Conservation (phyloP, 2,329 filamentous ascomycete species). For the Botrytis medusae region DNA sequence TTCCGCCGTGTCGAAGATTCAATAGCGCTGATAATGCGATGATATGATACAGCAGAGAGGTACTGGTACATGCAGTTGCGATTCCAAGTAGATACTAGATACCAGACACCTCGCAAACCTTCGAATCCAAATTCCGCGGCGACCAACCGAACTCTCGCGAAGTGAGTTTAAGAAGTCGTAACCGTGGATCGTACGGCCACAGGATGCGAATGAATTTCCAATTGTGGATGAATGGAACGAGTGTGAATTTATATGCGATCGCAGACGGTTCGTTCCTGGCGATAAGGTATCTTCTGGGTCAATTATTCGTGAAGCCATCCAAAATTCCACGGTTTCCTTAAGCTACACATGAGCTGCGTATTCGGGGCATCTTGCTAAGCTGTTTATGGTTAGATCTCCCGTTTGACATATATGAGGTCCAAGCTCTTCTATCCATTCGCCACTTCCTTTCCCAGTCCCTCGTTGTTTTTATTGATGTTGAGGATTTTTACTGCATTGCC, state of each 20-base stretch:
- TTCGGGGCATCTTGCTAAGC: not conserved
- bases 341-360: conserved; percentile 5
- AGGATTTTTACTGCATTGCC: not conserved
- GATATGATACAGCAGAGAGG: not conserved
- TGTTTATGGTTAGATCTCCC: not conserved
- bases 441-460: no score
- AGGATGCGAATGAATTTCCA: not conserved
- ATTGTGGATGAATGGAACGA: not conserved
- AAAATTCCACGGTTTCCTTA: conserved; percentile 34
- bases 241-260: not conserved
- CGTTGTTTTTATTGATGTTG: not conserved
- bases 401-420: not conserved
- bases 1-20: not conserved
- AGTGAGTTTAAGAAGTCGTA: not conserved
- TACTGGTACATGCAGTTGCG: not conserved
- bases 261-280: not conserved
- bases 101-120: not conserved
- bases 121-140: not conserved
- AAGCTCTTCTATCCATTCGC: not conserved
- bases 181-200: not conserved
- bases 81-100: not conserved
- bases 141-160: not conserved
- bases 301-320: conserved; percentile 20
- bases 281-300: not conserved
- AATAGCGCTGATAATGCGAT: not conserved